A percentile compares a stretch with the other conserved stretches of the same genome.
Conservation (phyloP, 495 filamentous ascomycete species). For the Aspergillus taichungensis region DNA sequence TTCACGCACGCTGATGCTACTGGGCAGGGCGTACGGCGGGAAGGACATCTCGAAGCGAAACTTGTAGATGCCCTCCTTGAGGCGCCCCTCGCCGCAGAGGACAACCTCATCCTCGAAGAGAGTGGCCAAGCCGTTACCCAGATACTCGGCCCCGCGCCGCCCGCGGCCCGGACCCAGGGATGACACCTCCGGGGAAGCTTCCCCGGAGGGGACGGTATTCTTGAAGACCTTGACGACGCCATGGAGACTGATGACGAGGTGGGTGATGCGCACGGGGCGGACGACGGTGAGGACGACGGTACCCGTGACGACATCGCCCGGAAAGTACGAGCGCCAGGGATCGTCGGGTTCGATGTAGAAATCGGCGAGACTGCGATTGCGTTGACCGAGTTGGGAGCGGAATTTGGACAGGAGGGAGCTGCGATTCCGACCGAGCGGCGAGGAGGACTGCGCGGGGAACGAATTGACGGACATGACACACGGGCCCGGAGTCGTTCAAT, state of each 20-base stretch:
- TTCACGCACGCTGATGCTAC: constrained; percentile 79
- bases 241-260: constrained; percentile 79
- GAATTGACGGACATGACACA: constrained; percentile 41
- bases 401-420: constrained; percentile 50
- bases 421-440: constrained; percentile 37
- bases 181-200: constrained; percentile 40
- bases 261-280: constrained; percentile 78
- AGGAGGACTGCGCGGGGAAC: constrained; percentile 25
- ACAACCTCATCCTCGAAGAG: constrained; percentile 88
- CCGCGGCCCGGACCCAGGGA: constrained; percentile 44
- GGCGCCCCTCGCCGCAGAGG: constrained; percentile 80
- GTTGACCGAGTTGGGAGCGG: constrained; percentile 51
- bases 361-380: constrained; percentile 68
- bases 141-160: constrained; percentile 56
- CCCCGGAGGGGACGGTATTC: constrained; percentile 56
- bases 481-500: constrained; percentile 22
- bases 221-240: constrained; percentile 86
- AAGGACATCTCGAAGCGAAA: constrained; percentile 85
- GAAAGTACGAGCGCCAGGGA: constrained; percentile 77
- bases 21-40: constrained; percentile 73
- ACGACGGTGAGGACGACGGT: constrained; percentile 72
- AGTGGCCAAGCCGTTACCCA: constrained; percentile 73
- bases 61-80: constrained; percentile 79
- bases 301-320: constrained; percentile 58
- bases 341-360: constrained; percentile 71